Evolutionary conservation across 2,329 filamentous ascomycete genomes (phyloP), one percentile per base, ranked within the genome.

Genomic region (Periglandula ipomoeae): DNA sequence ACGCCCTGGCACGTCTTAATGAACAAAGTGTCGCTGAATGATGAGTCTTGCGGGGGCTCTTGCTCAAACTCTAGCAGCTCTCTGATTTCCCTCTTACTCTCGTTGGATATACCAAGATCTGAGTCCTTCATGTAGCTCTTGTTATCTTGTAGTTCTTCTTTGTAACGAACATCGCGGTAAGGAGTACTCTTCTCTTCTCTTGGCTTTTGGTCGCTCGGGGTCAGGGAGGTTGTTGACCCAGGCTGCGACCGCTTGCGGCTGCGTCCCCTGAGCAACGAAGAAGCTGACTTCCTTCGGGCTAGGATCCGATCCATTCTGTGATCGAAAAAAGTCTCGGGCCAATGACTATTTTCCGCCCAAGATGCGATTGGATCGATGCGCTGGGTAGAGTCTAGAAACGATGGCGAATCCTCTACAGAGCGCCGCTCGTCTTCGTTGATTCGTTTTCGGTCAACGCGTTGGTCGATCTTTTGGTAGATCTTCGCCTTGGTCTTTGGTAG

Each of bases 151-250:
- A 44, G 20, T 1, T 23, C 17, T 35, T 44, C 7, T 3, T 5
- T 35, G 19, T 44, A 44, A 35, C 43, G 43, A 3, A 35, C 27
- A 17, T 44, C 43, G 5, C 43, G 43, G 19, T 44, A 44, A 2
- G 17, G 43, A 23, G 43, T 22, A 22, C 43, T 44, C 19, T 44
- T 44, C 8, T 35, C 30, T 15, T 35, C 43, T 37, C 43, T 44
- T n/a, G 43, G 27, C 6, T 34, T 34, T 44, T 44, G 43, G 30
- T 44, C 43, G 30, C 30, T 44, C 22, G 43, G 30, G 27, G 43
- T 44, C 30, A 35, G n/a, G 19, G 43, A 44, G 43, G 27, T 44
- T 23, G 43, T 34, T 19, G 41, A 44, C 2, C 41, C 41, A 35
- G 43, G 43, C 19, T 44, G 19, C 5, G 27, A 35, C 22, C 42